These are phyloP conservation scores for Puccinia hordei DNA, from an alignment of 1,284 basidiomycete genomes.

Conservation along the genomic window DNA sequence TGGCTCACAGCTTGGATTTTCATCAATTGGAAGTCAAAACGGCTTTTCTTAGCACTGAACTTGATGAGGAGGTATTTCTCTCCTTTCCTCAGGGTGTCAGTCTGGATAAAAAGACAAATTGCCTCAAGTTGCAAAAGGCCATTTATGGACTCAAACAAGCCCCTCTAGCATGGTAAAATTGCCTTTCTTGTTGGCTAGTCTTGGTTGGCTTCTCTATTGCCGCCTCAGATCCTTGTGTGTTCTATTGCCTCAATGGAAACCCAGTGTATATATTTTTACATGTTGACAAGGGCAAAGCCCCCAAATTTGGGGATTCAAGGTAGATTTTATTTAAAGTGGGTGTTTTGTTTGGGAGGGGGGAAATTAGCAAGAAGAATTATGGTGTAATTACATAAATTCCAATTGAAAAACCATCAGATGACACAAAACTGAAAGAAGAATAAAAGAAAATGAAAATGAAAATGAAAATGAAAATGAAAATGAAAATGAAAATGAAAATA, in stretches of 20 bases:
- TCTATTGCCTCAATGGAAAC: not conserved
- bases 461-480: too few relatives aligned
- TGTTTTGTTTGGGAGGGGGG: too few relatives aligned
- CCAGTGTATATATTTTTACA: not conserved
- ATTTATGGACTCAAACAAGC: slow-evolving; percentile 30
- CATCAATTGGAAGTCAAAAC: too few relatives aligned
- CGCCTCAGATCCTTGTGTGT: not conserved
- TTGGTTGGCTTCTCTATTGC: not conserved
- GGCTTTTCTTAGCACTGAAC: not conserved
- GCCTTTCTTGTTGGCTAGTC: not conserved
- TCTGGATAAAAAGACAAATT: not conserved
- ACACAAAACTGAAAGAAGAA: too few relatives aligned
- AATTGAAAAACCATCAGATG: too few relatives aligned
- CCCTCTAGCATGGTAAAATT: slow-evolving; percentile 14
- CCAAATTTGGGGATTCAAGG: too few relatives aligned
- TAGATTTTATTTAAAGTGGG: too few relatives aligned
- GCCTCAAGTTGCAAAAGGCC: slow-evolving; percentile 12
- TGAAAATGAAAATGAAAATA: too few relatives aligned
- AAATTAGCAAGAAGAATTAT: too few relatives aligned
- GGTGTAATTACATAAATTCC: too few relatives aligned
- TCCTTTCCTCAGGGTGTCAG: not conserved
- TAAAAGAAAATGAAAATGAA: too few relatives aligned
- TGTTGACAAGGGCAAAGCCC: too few relatives aligned
- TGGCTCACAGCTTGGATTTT: not conserved
- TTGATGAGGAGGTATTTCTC: not conserved